phyloP scores from a whole-genome alignment of 345 rosid genomes.

The Erysimum cheiranthoides region DNA sequence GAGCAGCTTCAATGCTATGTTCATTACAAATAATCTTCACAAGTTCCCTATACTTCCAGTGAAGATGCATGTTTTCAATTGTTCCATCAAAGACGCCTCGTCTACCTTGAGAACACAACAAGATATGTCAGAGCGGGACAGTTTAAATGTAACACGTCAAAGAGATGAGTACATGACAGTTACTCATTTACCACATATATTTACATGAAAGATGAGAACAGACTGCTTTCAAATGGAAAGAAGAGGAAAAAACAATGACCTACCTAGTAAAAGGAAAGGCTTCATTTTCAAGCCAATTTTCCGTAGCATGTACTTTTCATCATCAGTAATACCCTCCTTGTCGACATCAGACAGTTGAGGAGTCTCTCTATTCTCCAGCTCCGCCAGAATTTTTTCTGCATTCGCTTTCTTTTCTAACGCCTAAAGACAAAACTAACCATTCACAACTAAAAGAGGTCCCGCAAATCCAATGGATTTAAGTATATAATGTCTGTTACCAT shows the following conservation, averaged over 20 bases:
- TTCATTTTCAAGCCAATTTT: constrained; percentile 93
- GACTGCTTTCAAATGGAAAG: constrained; percentile 3
- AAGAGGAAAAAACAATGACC: constrained; percentile 43
- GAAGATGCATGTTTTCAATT: constrained; percentile 97
- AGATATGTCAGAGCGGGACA: constrained; percentile 18
- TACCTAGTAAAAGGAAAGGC: constrained; percentile 88
- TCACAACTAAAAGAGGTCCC: constrained; percentile 26
- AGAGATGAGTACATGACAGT: constrained; percentile 20
- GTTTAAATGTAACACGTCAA: constrained; percentile 22
- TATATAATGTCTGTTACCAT: constrained; percentile 52
- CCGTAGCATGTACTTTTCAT: constrained; percentile 92
- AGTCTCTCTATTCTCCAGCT: constrained; percentile 57
- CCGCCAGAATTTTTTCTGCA: constrained; percentile 76
- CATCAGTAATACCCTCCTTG: constrained; percentile 83
- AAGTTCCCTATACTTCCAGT: constrained; percentile 98
- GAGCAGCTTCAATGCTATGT: constrained; percentile 59
- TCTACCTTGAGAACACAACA: constrained; percentile 67
- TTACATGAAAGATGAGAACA: constrained; percentile 22
- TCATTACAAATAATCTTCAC: constrained; percentile 81
- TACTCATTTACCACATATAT: constrained; percentile 1
- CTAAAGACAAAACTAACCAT: constrained; percentile 48
- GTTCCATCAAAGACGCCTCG: constrained; percentile 91
- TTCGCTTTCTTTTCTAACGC: constrained; percentile 79
- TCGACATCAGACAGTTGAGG: constrained; percentile 63
- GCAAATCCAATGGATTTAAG: constrained; percentile 26